phyloP scores from a whole-genome alignment of 768 basidiomycete genomes.

The Mycena capillaripes region DNA sequence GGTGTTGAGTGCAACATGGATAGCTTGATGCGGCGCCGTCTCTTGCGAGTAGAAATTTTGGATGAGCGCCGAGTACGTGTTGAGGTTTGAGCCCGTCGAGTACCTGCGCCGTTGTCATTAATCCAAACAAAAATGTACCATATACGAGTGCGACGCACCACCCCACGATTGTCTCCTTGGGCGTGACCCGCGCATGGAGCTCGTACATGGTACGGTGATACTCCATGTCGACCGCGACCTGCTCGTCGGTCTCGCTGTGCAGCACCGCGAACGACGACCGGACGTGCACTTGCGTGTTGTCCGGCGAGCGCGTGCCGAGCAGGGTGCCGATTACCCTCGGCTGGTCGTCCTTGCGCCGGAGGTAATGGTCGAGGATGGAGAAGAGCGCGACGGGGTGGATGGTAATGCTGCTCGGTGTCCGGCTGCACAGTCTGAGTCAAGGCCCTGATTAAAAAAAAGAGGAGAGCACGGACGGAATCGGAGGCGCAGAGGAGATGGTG shows the following conservation, averaged over 20 bases:
- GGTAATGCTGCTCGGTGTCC: constrained; percentile 79
- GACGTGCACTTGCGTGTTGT: constrained; percentile 77
- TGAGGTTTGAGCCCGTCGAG: constrained; percentile 91
- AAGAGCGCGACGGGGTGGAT: constrained; percentile 95
- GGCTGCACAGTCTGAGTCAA: constrained; percentile 56
- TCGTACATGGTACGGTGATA: constrained; percentile 96
- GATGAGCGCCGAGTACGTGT: constrained; percentile 96
- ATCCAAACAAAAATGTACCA: constrained; percentile 1
- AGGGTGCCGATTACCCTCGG: constrained; percentile 96
- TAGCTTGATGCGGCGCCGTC: constrained; percentile 87
- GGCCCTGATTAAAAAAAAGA: constrained; percentile 15
- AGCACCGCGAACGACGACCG: constrained; percentile 91
- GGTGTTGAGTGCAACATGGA: constrained; percentile 93
- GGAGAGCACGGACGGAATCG: constrained; percentile 53
- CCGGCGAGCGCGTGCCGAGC: constrained; percentile 79
- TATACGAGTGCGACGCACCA: constrained; percentile 73
- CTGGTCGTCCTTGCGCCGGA: constrained; percentile 85
- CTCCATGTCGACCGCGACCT: constrained; percentile 96
- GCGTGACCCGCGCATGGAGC: constrained; percentile 85
- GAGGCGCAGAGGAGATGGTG: constrained; percentile 47
- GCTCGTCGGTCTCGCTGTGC: constrained; percentile 92
- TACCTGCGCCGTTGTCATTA: constrained; percentile 69
- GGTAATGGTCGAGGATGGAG: constrained; percentile 96
- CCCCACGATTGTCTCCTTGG: constrained; percentile 93
- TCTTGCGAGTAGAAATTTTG: constrained; percentile 98